phyloP scores from a whole-genome alignment of 2,329 filamentous ascomycete species.

The Magnaporthiopsis rhizophila region DNA sequence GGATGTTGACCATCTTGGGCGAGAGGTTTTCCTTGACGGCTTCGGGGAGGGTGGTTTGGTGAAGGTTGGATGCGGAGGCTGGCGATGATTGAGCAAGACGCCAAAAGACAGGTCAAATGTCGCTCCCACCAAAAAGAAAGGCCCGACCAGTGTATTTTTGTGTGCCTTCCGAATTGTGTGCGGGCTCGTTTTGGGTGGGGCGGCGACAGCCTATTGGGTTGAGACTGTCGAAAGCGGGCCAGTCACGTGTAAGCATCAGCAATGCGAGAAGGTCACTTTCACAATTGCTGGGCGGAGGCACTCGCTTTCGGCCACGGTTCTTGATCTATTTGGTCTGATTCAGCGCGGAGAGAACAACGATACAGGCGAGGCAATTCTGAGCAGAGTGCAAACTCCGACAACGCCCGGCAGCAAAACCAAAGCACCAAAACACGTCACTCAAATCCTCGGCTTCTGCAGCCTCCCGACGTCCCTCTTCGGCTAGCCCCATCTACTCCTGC shows the following conservation, averaged over 20 bases:
- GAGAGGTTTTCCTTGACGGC: constrained; percentile 10
- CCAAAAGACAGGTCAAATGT: not conserved
- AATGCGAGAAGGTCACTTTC: too few relatives aligned
- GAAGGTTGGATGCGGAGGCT: constrained; percentile 7
- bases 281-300: too few relatives aligned
- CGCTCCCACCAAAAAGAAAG: not conserved
- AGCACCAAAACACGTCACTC: too few relatives aligned
- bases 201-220: not conserved
- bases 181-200: not conserved
- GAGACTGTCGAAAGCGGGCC: too few relatives aligned
- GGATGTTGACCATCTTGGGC: constrained; percentile 65
- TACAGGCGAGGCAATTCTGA: not conserved
- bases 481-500: not conserved
- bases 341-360: too few relatives aligned
- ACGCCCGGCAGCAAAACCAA: too few relatives aligned
- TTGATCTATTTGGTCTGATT: too few relatives aligned
- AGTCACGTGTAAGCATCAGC: not conserved
- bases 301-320: too few relatives aligned
- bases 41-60: constrained; percentile 6
- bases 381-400: not conserved
- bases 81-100: not conserved
- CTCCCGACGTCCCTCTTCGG: not conserved
- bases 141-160: not conserved
- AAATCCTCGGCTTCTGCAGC: too few relatives aligned
- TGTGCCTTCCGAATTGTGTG: not conserved